phyloP scores from a whole-genome alignment of 2,329 filamentous ascomycete species.

The Fusarium sulawesiense region DNA sequence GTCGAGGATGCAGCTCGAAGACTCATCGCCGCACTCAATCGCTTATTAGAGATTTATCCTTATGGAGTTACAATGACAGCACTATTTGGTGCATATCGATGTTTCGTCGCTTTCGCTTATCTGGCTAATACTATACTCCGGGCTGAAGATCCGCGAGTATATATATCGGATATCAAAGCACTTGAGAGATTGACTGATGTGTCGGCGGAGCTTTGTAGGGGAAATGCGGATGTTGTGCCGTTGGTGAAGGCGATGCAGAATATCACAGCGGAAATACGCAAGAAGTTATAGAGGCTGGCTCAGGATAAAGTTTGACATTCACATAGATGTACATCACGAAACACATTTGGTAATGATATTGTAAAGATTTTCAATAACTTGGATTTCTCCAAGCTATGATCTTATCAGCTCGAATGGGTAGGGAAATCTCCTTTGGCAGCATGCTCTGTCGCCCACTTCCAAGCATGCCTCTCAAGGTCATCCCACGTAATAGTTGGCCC shows the following conservation, averaged over 20 bases:
- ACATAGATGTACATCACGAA: neutral
- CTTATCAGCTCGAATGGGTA: neutral
- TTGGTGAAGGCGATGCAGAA: slow-evolving; percentile 44
- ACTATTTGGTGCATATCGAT: slow-evolving; percentile 45
- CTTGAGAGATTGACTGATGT: slow-evolving; percentile 34
- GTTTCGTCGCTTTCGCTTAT: slow-evolving; percentile 46
- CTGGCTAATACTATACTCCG: slow-evolving; percentile 42
- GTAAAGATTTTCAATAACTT: too few species aligned
- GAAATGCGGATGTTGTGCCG: slow-evolving; percentile 44
- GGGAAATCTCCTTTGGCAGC: slow-evolving; percentile 15
- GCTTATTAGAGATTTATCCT: slow-evolving; percentile 37
- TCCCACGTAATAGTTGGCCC: slow-evolving; percentile 10
- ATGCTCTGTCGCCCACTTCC: slow-evolving; percentile 12
- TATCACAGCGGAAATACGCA: slow-evolving; percentile 43
- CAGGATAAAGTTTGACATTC: neutral
- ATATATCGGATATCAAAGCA: slow-evolving; percentile 37
- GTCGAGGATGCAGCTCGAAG: slow-evolving; percentile 44
- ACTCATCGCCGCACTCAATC: slow-evolving; percentile 36
- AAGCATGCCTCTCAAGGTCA: slow-evolving; percentile 18
- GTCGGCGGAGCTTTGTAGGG: slow-evolving; percentile 33
- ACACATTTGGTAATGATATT: neutral
- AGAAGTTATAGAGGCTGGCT: slow-evolving; percentile 1
- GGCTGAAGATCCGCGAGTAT: slow-evolving; percentile 22
- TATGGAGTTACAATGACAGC: slow-evolving; percentile 43
- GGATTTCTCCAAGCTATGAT: neutral